A percentile compares a stretch with the other conserved stretches of the same genome.
Conservation (phyloP, 768 basidiomycete species). For the Pisolithus tinctorius region DNA sequence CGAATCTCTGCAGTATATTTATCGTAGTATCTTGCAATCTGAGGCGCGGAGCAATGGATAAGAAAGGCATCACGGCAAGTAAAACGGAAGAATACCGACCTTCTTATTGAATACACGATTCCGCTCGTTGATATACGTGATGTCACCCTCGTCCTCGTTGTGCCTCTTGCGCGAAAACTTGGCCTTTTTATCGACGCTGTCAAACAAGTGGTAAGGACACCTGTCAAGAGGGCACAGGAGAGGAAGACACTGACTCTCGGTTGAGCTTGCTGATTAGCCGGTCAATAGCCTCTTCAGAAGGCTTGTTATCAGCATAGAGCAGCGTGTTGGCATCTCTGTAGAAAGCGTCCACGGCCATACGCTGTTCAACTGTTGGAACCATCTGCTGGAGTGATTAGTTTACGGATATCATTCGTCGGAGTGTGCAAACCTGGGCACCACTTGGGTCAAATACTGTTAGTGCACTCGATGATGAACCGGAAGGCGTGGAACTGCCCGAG, state of each 20-base stretch:
- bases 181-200: conserved; percentile 80
- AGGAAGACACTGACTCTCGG: conserved; percentile 61
- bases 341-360: too few relatives aligned
- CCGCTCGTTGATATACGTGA: too few relatives aligned
- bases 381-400: conserved; percentile 29
- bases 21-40: conserved; percentile 70
- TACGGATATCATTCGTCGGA: conserved; percentile 4
- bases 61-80: too few relatives aligned
- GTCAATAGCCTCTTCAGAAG: conserved; percentile 92
- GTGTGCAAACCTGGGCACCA: conserved; percentile 33
- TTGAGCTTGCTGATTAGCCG: conserved; percentile 88
- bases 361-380: conserved; percentile 40
- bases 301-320: conserved; percentile 92
- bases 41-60: too few relatives aligned
- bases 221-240: not conserved
- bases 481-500: conserved; percentile 26
- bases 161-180: conserved; percentile 28
- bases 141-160: too few relatives aligned
- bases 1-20: conserved; percentile 96
- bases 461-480: conserved; percentile 24
- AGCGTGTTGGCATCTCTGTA: too few relatives aligned
- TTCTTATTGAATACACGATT: conserved; percentile 49
- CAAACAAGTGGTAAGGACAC: not conserved
- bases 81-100: too few relatives aligned
- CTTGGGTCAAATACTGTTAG: conserved; percentile 49